A percentile compares a stretch with the other conserved stretches of the same genome.
Conservation (phyloP, 208 protist species). For the Crithidia sp. region DNA sequence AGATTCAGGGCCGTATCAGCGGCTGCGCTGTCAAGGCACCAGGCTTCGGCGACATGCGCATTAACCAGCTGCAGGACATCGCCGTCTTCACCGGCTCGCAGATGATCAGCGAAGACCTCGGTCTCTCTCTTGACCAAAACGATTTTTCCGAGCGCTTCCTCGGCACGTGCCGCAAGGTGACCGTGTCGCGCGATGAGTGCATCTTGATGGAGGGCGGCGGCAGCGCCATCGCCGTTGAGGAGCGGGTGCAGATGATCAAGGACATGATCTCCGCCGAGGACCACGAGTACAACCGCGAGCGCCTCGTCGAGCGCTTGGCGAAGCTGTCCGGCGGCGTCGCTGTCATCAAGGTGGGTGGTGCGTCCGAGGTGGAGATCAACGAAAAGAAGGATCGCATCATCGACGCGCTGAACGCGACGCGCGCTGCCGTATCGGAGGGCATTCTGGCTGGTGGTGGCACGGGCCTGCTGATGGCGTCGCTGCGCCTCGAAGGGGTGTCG, state of each 20-base stretch:
- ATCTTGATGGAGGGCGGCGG: slow-evolving; percentile 98
- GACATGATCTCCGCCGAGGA: slow-evolving; percentile 94
- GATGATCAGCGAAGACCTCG: slow-evolving; percentile 95
- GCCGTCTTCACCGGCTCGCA: slow-evolving; percentile 98
- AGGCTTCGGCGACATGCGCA: slow-evolving; percentile 99
- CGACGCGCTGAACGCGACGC: slow-evolving; percentile 99
- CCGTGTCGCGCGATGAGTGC: slow-evolving; percentile 97
- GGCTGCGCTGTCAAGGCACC: slow-evolving; percentile 97
- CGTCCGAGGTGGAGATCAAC: slow-evolving; percentile 98
- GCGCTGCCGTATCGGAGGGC: slow-evolving; percentile 98
- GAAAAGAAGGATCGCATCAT: slow-evolving; percentile 99
- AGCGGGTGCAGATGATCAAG: slow-evolving; percentile 96
- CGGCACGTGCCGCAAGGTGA: slow-evolving; percentile 88
- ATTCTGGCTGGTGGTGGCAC: slow-evolving; percentile 98
- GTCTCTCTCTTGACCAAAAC: slow-evolving; percentile 91
- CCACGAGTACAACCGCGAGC: slow-evolving; percentile 98
- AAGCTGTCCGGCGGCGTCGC: slow-evolving; percentile 92
- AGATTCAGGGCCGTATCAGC: slow-evolving; percentile 83
- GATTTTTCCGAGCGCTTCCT: slow-evolving; percentile 90
- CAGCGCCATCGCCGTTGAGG: slow-evolving; percentile 94
- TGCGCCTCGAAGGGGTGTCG: slow-evolving; percentile 84
- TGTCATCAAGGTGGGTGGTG: slow-evolving; percentile 98
- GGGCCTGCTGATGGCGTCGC: slow-evolving; percentile 95
- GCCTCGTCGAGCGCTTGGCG: slow-evolving; percentile 95
- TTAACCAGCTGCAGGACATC: slow-evolving; percentile 99